Base-by-base conservation (phyloP, 768 basidiomycete species). In the Suillus sp. region DNA sequence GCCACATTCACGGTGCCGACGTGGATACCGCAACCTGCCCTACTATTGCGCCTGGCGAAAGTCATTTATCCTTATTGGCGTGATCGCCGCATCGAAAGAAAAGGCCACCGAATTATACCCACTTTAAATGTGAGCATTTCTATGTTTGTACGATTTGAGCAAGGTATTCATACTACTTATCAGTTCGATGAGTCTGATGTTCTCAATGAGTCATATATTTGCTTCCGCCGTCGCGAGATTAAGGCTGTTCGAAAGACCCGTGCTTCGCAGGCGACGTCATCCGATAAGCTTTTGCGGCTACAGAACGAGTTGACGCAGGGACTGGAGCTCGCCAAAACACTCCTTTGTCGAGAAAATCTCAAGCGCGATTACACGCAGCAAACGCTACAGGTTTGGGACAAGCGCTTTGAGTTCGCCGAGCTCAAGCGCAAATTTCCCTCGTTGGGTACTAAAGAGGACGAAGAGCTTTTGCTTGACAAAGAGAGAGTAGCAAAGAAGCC, bases 221-320 rank as follows among this genome's bases (percentile, higher is more conserved):
- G 97, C 77, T 99, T 99, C 83, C 87, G 97, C 42, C 85, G 95
- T 64, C 89, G 96, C 61, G 96, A 99, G 74, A 89, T 91, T 76
- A 99, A 99, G 74, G 88, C 93, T 4, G 85, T 93, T 51, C 88
- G 97, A 65, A 99, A 99, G 79, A 98, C 96, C 10, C 88, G 96
- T 9, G 90, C 95, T 16, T 91, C 91, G 1, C 96, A 99, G 71
- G 88, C 88, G 11, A 90, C 91, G 1, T 93, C 89, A 20, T 90
- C 95, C 16, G 96, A 99, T 70, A 93, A 94, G 68, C 85, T 99
- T 67, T 76, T 87, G 5, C 91, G 93, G 22, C 79, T 99, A 18
- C 89, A 93, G 66, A 73, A 77, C 35, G 95, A 99, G 75, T 79
- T 99, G 5, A 74, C 82, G 2, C 85, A 83, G 54, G 87, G 92